phyloP scores from a whole-genome alignment of 2,329 filamentous ascomycete species.

The Claviceps monticola region DNA sequence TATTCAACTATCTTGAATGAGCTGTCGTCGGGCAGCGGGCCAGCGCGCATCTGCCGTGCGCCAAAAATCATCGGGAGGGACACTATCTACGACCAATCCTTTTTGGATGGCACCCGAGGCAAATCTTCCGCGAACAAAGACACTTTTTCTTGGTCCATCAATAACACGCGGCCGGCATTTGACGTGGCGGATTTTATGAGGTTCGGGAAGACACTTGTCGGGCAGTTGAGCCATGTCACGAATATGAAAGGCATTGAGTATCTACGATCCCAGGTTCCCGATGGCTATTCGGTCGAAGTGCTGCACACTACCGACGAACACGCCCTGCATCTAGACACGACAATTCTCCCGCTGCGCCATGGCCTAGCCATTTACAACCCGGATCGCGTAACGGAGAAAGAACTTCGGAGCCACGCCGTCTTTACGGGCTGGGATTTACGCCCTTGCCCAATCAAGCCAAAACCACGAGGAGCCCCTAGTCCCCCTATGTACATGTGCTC shows the following conservation, averaged over 20 bases:
- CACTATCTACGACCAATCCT: slow-evolving; percentile 10
- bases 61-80: slow-evolving; percentile 8
- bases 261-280: slow-evolving; percentile 11
- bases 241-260: slow-evolving; percentile 19
- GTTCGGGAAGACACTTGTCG: slow-evolving; percentile 17
- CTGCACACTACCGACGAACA: slow-evolving; percentile 13
- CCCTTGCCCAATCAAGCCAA: slow-evolving; percentile 12
- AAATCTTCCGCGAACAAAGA: neutral
- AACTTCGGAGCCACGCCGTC: slow-evolving; percentile 12
- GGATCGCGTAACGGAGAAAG: slow-evolving; percentile 10
- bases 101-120: neutral
- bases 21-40: neutral
- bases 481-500: slow-evolving; percentile 16
- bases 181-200: slow-evolving; percentile 22
- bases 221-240: slow-evolving; percentile 20
- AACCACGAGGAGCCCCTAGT: neutral
- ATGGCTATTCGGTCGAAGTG: slow-evolving; percentile 17
- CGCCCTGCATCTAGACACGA: slow-evolving; percentile 20
- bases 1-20: slow-evolving; percentile 6
- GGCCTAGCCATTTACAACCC: slow-evolving; percentile 17
- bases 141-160: slow-evolving; percentile 15
- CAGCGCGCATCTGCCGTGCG: slow-evolving; percentile 6
- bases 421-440: slow-evolving; percentile 16
- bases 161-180: slow-evolving; percentile 19
- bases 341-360: slow-evolving; percentile 15